Evolutionary conservation across 2,329 filamentous ascomycete genomes (phyloP).

Genomic region (Colletotrichum melonis): DNA sequence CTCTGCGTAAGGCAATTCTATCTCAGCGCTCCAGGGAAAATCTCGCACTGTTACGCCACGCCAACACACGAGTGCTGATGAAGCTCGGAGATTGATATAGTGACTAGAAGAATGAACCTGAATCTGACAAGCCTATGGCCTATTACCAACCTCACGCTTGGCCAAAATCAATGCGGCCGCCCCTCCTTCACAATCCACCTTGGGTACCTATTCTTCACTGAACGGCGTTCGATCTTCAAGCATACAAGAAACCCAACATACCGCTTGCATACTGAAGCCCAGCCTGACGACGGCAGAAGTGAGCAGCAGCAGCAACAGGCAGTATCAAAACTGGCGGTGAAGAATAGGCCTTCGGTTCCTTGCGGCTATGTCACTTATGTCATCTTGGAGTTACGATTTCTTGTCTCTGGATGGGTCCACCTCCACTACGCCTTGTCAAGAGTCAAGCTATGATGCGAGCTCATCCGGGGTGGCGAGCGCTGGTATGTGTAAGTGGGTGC

Average conservation of each 20-base stretch:
- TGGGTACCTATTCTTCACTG: neutral
- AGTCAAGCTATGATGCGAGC: neutral
- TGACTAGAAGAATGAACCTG: neutral
- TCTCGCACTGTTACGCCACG: neutral
- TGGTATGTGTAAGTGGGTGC: neutral
- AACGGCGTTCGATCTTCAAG: neutral
- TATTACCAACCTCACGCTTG: constrained; percentile 34
- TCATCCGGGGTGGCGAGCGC: neutral
- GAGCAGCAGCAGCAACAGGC: neutral
- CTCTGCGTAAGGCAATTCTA: neutral
- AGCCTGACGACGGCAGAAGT: constrained; percentile 13
- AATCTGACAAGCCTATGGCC: neutral
- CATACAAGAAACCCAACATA: neutral
- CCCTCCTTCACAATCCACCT: constrained; percentile 32
- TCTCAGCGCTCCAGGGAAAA: neutral
- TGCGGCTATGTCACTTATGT: constrained; percentile 6
- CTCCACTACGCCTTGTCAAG: neutral
- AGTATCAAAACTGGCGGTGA: constrained; percentile 25
- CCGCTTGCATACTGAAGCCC: neutral
- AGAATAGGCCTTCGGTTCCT: constrained; percentile 1
- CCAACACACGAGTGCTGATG: neutral
- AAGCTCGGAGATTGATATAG: neutral
- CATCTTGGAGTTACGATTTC: constrained; percentile 7
- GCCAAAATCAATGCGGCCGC: constrained; percentile 42
- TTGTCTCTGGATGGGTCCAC: neutral